Percentiles rank a stretch among this genome's conserved stretches.
These are phyloP conservation scores for Vitis vinifera DNA, from an alignment of 164 flowering plant genomes.

Conservation along the genomic window DNA sequence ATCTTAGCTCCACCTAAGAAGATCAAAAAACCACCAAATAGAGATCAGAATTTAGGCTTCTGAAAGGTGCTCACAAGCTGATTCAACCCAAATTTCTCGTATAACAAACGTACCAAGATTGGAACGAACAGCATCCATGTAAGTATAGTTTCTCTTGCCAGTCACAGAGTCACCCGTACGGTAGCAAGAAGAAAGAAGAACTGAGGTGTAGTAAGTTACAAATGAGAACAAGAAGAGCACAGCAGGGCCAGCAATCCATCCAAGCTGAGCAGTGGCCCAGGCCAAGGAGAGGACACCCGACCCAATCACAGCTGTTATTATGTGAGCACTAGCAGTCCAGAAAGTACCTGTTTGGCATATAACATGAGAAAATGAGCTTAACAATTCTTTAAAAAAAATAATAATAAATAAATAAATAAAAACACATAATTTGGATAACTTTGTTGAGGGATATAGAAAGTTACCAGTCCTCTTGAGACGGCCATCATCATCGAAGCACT, in stretches of 20 bases:
- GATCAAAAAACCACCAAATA: neutral
- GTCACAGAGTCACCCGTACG: conserved; percentile 42
- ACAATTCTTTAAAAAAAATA: neutral
- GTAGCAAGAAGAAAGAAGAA: conserved; percentile 50
- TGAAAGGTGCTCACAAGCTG: neutral
- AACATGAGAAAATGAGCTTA: neutral
- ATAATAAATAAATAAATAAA: neutral
- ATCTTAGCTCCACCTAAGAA: conserved; percentile 53
- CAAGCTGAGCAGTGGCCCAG: conserved; percentile 61
- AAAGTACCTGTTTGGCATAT: conserved; percentile 27
- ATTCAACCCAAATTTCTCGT: neutral
- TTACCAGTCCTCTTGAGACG: conserved; percentile 46
- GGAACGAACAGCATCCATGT: conserved; percentile 49
- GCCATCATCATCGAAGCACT: conserved; percentile 50
- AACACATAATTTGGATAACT: neutral
- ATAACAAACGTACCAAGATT: conserved; percentile 34
- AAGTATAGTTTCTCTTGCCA: conserved; percentile 62
- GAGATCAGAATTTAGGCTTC: neutral
- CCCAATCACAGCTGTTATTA: conserved; percentile 61
- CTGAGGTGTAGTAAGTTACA: conserved; percentile 49
- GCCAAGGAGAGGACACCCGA: conserved; percentile 62
- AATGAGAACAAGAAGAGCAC: conserved; percentile 47
- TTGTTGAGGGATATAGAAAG: neutral
- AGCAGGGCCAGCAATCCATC: conserved; percentile 58
- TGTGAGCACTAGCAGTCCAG: conserved; percentile 61